Evolutionary conservation across 2,329 filamentous ascomycete species (phyloP), one percentile per base, ranked within the genome.

Genomic region (Phaeophleospora eucalypticola): DNA sequence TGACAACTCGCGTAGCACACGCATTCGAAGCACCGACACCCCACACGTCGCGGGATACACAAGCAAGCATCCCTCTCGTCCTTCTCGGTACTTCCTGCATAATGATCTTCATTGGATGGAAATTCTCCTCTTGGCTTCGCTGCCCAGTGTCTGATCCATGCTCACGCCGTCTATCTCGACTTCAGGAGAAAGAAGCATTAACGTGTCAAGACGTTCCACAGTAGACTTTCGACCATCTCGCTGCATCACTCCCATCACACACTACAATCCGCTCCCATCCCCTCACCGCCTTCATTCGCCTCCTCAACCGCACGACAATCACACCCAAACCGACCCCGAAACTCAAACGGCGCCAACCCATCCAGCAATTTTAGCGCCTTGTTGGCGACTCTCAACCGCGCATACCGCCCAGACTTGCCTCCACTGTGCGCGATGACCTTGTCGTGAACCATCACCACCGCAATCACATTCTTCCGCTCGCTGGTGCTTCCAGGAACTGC

Each of bases 361-460:
- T 78, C 70, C 41, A 83, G 54, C 46, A 49, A 62, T 53, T 69
- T 65, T 41, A 86, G 54, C 1, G 82, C 83, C 51, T 71, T 70
- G 54, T 81, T 78, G 10, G 84, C 83, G 1, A 80, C 84, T 10
- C 74, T 74, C 3, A 86, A 66, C 67, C 89, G 90, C 0, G 87
- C 89, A 66, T 89, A 86, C 38, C 86, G 76, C 0, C 79, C 78
- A 41, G 51, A 57, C 82, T 89, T 54, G 75, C 79, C 1, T 80
- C 80, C 29, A 74, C 71, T 1, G 75, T 79, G 52, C 81, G 74
- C 81, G 79, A 87, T 67, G 8, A 89, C 77, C 35, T 76, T 65
- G 10, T 81, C 78, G 61, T 97, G 91, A 12, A 96, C 77, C 62
- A 94, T 75, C 6, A 95, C 76, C 18, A 81, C 88, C 4, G 84